Conservation (phyloP, 768 basidiomycete genomes). For the Dioszegia hungarica region DNA sequence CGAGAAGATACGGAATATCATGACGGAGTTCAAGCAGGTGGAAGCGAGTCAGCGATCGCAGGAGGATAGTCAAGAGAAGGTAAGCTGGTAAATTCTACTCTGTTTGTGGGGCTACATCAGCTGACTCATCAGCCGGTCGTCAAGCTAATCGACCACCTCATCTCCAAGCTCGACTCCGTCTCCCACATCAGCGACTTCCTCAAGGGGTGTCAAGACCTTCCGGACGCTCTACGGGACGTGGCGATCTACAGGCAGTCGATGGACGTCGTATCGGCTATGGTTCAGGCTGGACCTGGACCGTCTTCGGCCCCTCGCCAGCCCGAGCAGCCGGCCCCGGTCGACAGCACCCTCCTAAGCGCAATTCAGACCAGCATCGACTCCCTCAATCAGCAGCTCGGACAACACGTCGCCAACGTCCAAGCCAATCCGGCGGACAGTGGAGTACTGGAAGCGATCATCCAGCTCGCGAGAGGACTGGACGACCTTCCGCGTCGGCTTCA, state of each 20-base stretch:
- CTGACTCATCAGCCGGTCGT: conserved; percentile 12
- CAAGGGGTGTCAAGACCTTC: conserved; percentile 6
- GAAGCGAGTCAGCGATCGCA: not conserved
- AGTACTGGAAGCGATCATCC: not conserved
- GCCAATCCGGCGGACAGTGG: not conserved
- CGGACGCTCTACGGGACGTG: conserved; percentile 12
- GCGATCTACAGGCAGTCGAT: conserved; percentile 10
- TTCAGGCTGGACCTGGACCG: not conserved
- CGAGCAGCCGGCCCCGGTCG: not conserved
- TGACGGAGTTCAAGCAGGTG: conserved; percentile 8
- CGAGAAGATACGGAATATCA: not conserved
- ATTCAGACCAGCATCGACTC: not conserved
- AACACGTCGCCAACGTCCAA: not conserved
- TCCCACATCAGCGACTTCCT: conserved; percentile 1
- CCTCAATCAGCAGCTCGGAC: not conserved
- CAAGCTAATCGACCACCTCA: conserved; percentile 16
- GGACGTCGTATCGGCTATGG: not conserved
- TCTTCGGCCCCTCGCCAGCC: not conserved
- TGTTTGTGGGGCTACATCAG: not conserved
- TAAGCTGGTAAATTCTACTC: not conserved
- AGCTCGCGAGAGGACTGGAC: not conserved
- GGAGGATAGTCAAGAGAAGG: conserved; percentile 5
- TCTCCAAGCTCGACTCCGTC: conserved; percentile 11
- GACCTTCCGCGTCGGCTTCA: not conserved
- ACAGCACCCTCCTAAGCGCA: too few species aligned